Percentiles rank a stretch among this genome's conserved stretches.
phyloP scores from a whole-genome alignment of 345 rosid genomes.

The Ceriops decandra region DNA sequence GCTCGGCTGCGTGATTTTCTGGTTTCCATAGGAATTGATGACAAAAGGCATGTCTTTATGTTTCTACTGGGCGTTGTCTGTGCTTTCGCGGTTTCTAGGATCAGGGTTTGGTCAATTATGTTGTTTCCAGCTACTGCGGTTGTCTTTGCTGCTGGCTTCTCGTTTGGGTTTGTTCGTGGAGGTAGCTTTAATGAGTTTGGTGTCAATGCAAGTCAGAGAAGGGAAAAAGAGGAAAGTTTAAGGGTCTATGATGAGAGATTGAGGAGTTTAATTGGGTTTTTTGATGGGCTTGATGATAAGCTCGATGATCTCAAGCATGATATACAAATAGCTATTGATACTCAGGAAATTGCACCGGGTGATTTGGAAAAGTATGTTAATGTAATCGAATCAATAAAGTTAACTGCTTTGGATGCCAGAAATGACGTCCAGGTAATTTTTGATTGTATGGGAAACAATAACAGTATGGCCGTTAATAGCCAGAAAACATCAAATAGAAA shows the following conservation, averaged over 20 bases:
- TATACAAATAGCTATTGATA: slow-evolving; percentile 44
- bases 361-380: slow-evolving; percentile 45
- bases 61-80: slow-evolving; percentile 47
- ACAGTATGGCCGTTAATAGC: slow-evolving; percentile 25
- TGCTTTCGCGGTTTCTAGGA: slow-evolving; percentile 53
- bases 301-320: slow-evolving; percentile 34
- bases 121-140: slow-evolving; percentile 52
- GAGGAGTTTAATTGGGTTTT: slow-evolving; percentile 35
- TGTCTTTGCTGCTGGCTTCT: slow-evolving; percentile 56
- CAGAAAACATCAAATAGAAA: slow-evolving; percentile 31
- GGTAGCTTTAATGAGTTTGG: slow-evolving; percentile 31
- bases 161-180: slow-evolving; percentile 50
- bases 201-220: slow-evolving; percentile 28
- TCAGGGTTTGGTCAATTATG: slow-evolving; percentile 47
- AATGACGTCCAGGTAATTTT: slow-evolving; percentile 24
- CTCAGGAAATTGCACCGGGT: slow-evolving; percentile 30
- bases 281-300: slow-evolving; percentile 44
- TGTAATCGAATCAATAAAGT: slow-evolving; percentile 41
- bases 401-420: slow-evolving; percentile 38
- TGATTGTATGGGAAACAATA: slow-evolving; percentile 24
- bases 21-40: slow-evolving; percentile 46
- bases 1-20: slow-evolving; percentile 39
- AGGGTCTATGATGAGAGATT: slow-evolving; percentile 37
- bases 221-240: slow-evolving; percentile 34
- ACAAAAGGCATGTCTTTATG: slow-evolving; percentile 39